phyloP scores from a whole-genome alignment of 306 rosid species.

The Cotoneaster glaucophyllus region DNA sequence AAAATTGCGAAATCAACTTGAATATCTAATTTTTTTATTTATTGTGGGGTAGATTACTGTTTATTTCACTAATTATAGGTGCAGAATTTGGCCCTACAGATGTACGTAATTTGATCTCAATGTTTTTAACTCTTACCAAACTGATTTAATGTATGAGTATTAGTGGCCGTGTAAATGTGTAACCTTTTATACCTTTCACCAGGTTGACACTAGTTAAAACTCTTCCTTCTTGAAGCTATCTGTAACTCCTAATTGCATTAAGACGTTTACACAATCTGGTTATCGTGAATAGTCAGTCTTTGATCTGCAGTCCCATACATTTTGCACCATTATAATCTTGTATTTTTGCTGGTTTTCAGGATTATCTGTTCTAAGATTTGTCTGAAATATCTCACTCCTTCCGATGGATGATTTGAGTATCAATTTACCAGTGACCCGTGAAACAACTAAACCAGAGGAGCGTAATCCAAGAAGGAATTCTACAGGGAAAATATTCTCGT shows the following conservation, averaged over 20 bases:
- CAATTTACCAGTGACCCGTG: slow-evolving; percentile 20
- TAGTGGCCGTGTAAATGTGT: background rate
- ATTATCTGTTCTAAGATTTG: slow-evolving; percentile 18
- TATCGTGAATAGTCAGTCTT: background rate
- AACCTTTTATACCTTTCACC: background rate
- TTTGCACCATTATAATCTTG: background rate
- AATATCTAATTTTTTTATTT: slow-evolving; percentile 10
- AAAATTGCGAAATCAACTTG: background rate
- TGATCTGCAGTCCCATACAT: background rate
- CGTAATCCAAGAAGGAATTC: slow-evolving; percentile 44
- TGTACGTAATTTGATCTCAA: background rate
- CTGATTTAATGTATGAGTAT: background rate
- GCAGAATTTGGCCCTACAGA: background rate
- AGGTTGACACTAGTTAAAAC: background rate
- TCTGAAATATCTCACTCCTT: slow-evolving; percentile 12
- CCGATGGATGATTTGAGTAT: slow-evolving; percentile 50
- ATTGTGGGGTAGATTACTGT: background rate
- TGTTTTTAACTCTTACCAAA: background rate
- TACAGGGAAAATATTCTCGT: slow-evolving; percentile 35
- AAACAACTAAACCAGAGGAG: slow-evolving; percentile 20
- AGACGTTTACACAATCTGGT: background rate
- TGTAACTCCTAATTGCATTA: background rate
- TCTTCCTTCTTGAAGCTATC: background rate
- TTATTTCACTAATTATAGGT: background rate
- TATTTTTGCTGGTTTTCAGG: slow-evolving; percentile 40